Percentiles rank a stretch among this genome's conserved stretches.
Evolutionary conservation across 192 early-diverging fungal species (phyloP).

Genomic region (Backusella sp.): DNA sequence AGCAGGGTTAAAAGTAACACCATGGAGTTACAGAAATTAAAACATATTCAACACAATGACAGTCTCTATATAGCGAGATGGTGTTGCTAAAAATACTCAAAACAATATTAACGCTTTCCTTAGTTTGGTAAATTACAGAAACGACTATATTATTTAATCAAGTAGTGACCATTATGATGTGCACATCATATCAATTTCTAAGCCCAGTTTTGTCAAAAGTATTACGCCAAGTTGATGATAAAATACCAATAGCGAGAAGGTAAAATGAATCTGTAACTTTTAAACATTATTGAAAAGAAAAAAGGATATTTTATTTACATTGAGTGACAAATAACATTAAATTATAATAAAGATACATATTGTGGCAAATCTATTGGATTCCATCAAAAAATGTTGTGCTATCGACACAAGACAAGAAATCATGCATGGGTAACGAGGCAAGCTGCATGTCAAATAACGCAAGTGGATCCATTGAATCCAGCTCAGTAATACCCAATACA

Average conservation of each 20-base stretch:
- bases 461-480: neutral
- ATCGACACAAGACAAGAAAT: neutral
- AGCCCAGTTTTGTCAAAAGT: no score
- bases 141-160: no score
- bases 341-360: neutral
- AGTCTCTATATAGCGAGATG: neutral
- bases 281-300: neutral
- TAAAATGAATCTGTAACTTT: no score
- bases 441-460: neutral
- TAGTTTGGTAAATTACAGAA: neutral
- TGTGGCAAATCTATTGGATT: neutral
- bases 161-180: neutral
- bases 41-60: no score
- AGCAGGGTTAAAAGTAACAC: no score
- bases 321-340: neutral
- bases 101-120: neutral
- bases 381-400: neutral
- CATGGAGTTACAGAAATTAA: neutral
- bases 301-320: constrained; percentile 1
- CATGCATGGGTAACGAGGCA: neutral
- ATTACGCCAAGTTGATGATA: neutral
- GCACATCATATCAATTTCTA: no score
- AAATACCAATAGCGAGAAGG: no score
- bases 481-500: neutral
- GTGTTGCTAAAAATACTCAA: neutral